phyloP scores from a whole-genome alignment of 345 rosid species.

The Corchorus capsularis region DNA sequence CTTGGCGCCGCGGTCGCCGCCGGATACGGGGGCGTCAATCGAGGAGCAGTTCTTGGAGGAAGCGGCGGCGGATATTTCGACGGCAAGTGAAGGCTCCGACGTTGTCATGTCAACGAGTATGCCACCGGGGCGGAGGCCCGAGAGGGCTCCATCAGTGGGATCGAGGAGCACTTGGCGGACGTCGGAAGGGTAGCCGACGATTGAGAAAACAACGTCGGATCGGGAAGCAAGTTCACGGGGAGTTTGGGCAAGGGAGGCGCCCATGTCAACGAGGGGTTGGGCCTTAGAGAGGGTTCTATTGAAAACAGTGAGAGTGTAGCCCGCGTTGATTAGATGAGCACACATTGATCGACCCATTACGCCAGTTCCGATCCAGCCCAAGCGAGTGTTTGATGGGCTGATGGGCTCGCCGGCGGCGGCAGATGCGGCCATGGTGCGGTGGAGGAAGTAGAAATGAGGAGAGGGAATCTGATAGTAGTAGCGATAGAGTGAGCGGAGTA shows the following conservation, averaged over 20 bases:
- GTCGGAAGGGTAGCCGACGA: slow-evolving; percentile 92
- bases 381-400: slow-evolving; percentile 62
- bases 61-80: slow-evolving; percentile 65
- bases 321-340: slow-evolving; percentile 73
- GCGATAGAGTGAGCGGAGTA: slow-evolving; percentile 25
- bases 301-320: slow-evolving; percentile 79
- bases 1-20: slow-evolving; percentile 77
- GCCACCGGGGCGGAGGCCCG: slow-evolving; percentile 73
- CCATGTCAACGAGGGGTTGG: slow-evolving; percentile 71
- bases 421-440: slow-evolving; percentile 62
- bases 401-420: slow-evolving; percentile 39
- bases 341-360: slow-evolving; percentile 91
- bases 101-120: slow-evolving; percentile 95
- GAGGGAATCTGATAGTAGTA: slow-evolving; percentile 15
- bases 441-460: slow-evolving; percentile 26
- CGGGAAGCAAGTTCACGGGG: slow-evolving; percentile 64
- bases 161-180: slow-evolving; percentile 82
- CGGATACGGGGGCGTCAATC: slow-evolving; percentile 79
- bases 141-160: slow-evolving; percentile 66
- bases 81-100: slow-evolving; percentile 88
- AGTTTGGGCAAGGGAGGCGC: slow-evolving; percentile 67
- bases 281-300: slow-evolving; percentile 85
- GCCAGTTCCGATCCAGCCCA: slow-evolving; percentile 96
- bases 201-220: slow-evolving; percentile 87
- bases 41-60: slow-evolving; percentile 53